Evolutionary conservation across 805 yeast genomes (phyloP).

Genomic region (Hanseniaspora nectarophila): DNA sequence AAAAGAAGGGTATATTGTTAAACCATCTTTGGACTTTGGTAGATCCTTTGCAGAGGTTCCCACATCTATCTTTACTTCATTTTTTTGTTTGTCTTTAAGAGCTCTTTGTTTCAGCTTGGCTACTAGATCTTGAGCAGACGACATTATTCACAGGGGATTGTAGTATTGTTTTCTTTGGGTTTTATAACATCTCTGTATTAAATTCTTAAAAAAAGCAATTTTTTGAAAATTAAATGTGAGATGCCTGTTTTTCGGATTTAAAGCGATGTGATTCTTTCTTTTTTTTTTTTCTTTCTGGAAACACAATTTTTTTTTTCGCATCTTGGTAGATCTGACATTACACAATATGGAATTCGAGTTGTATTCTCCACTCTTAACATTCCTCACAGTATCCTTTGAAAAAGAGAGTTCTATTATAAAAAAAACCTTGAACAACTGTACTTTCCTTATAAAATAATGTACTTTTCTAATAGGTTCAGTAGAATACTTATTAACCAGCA

Average conservation of each 20-base stretch:
- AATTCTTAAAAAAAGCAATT: too few species aligned
- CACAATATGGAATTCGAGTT: background rate
- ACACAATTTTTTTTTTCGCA: too few species aligned
- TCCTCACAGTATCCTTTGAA: too few species aligned
- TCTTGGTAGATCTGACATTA: too few species aligned
- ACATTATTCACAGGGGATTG: background rate
- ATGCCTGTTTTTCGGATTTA: background rate
- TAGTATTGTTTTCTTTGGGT: too few species aligned
- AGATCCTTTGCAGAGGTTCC: constrained; percentile 28
- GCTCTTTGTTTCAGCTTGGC: constrained; percentile 7
- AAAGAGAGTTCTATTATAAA: too few species aligned
- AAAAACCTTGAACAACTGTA: too few species aligned
- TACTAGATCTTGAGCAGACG: constrained; percentile 2
- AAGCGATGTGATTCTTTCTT: too few species aligned
- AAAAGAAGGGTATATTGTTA: constrained; percentile 44
- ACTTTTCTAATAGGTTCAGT: background rate
- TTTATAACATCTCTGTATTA: too few species aligned
- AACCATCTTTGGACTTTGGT: constrained; percentile 29
- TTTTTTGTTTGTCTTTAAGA: background rate
- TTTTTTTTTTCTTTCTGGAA: too few species aligned
- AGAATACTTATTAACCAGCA: background rate
- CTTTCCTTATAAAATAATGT: too few species aligned
- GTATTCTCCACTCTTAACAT: too few species aligned
- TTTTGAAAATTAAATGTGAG: background rate
- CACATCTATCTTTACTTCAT: background rate